A percentile compares a stretch with the other conserved stretches of the same genome.
Conservation (phyloP, 208 protist genomes). For the Paratrypanosoma confusum region DNA sequence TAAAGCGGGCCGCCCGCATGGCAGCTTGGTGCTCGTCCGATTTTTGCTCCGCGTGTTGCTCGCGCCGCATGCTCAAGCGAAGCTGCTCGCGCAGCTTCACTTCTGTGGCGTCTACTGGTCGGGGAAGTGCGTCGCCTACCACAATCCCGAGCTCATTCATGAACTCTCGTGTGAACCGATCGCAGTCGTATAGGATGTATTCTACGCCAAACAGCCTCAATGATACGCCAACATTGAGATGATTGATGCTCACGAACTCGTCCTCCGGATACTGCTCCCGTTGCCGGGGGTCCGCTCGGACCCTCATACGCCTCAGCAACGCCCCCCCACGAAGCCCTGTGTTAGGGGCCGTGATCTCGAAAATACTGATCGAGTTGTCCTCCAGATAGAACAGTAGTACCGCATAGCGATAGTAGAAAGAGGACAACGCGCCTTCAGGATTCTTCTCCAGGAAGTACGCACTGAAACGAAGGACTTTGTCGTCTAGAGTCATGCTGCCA, state of each 20-base stretch:
- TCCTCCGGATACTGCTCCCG: conserved; percentile 69
- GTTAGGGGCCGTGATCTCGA: conserved; percentile 88
- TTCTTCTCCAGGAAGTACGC: conserved; percentile 92
- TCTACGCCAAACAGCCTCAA: conserved; percentile 86
- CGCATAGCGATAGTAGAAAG: conserved; percentile 84
- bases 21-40: conserved; percentile 9
- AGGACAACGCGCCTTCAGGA: conserved; percentile 72
- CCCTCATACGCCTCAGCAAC: conserved; percentile 86
- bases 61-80: not conserved
- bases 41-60: not conserved
- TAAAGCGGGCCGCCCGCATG: conserved; percentile 68
- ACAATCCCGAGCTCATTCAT: conserved; percentile 65
- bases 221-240: conserved; percentile 86
- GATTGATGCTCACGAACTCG: conserved; percentile 77
- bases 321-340: conserved; percentile 90
- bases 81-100: conserved; percentile 11
- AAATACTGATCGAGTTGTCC: conserved; percentile 91
- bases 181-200: conserved; percentile 91
- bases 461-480: conserved; percentile 94
- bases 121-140: conserved; percentile 30
- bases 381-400: conserved; percentile 89
- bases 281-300: conserved; percentile 64
- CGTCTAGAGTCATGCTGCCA: conserved; percentile 72
- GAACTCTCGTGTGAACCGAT: conserved; percentile 89
- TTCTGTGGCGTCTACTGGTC: conserved; percentile 62